These are phyloP conservation scores for Solanum megistacrolobum DNA, from an alignment of 257 asterid species.

Conservation along the genomic window DNA sequence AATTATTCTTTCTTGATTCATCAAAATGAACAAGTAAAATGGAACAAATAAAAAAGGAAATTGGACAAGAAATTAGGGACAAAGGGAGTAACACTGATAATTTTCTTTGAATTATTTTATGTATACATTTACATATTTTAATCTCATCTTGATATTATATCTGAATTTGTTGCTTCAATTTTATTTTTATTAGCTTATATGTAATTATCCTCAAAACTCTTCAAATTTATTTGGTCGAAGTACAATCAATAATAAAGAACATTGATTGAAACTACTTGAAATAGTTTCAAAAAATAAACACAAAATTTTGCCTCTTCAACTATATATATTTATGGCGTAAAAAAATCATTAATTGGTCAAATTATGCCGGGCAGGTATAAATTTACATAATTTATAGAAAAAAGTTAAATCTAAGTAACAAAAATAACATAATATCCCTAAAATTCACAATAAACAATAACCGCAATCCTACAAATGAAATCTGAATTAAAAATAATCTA, in stretches of 20 bases:
- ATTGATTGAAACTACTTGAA: not conserved
- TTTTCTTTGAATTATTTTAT: no score
- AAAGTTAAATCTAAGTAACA: not conserved
- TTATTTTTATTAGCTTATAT: not conserved
- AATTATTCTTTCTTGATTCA: no score
- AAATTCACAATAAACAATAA: not conserved
- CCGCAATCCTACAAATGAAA: fast-evolving
- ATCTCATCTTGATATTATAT: not conserved
- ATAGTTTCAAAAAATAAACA: fast-evolving
- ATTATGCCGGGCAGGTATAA: not conserved
- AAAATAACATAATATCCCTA: not conserved
- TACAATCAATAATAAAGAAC: not conserved
- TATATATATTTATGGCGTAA: no score
- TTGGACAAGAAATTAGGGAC: not conserved
- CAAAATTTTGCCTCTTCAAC: not conserved
- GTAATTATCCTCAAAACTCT: not conserved
- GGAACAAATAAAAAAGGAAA: no score
- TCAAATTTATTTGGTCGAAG: not conserved
- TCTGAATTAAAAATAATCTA: not conserved
- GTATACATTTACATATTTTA: not conserved
- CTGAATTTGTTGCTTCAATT: not conserved
- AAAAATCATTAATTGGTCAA: not conserved
- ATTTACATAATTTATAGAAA: not conserved
- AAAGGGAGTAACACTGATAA: no score
- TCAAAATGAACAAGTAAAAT: not conserved